Evolutionary conservation across 2,329 filamentous ascomycete species (phyloP).

Genomic region (Cytospora piceicola): DNA sequence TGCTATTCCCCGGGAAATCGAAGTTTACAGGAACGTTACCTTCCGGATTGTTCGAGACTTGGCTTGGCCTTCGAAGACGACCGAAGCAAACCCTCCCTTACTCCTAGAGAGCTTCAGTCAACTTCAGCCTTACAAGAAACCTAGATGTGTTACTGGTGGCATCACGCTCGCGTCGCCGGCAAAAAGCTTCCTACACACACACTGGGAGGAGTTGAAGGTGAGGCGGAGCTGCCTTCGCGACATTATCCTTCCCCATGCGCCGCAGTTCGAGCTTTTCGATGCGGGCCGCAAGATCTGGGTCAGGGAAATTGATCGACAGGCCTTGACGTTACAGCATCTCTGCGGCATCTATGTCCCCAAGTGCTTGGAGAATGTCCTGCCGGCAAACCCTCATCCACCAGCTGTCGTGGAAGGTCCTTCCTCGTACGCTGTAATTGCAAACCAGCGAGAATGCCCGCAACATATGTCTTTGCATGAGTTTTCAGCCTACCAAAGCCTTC

Average conservation of each 20-base stretch:
- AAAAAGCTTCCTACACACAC: constrained; percentile 25
- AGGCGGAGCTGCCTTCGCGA: not conserved
- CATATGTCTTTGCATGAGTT: constrained; percentile 56
- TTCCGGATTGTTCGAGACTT: constrained; percentile 44
- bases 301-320: not conserved
- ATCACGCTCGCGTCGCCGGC: constrained; percentile 6
- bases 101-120: constrained; percentile 32
- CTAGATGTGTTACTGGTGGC: not conserved
- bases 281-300: constrained; percentile 5
- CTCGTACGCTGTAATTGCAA: constrained; percentile 59
- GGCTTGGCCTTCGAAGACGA: constrained; percentile 30
- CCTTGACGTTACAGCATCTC: constrained; percentile 50
- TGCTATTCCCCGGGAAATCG: constrained; percentile 40
- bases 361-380: constrained; percentile 31
- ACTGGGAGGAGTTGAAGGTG: constrained; percentile 15
- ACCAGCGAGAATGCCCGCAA: constrained; percentile 51
- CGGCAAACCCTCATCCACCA: constrained; percentile 27
- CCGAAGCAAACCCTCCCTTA: not conserved
- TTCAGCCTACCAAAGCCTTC: constrained; percentile 52
- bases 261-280: constrained; percentile 12
- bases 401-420: constrained; percentile 47
- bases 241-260: constrained; percentile 15
- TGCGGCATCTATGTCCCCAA: constrained; percentile 36
- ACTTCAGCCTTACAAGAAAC: constrained; percentile 25
- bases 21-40: constrained; percentile 47